Conservation (phyloP, 495 filamentous ascomycete genomes). For the Daldinia bambusicola region DNA sequence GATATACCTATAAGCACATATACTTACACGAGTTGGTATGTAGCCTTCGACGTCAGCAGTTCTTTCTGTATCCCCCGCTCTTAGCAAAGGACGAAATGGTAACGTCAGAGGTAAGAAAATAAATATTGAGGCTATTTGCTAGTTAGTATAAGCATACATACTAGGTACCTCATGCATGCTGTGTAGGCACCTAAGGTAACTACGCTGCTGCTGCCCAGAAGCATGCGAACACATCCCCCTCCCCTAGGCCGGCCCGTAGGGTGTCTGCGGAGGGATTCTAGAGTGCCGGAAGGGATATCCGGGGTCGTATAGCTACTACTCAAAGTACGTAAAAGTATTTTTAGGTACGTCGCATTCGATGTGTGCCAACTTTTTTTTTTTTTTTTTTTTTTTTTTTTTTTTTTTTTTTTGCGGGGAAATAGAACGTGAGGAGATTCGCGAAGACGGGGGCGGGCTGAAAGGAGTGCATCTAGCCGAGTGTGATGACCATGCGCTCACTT, state of each 20-base stretch:
- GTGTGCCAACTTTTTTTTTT: too few species aligned
- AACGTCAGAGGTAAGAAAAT: neutral
- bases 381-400: too few species aligned
- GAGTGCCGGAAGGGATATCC: constrained; percentile 15
- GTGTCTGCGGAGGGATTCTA: neutral
- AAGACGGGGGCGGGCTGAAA: neutral
- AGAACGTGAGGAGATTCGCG: neutral
- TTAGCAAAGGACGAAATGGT: constrained; percentile 8
- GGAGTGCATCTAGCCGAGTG: neutral
- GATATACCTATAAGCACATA: neutral
- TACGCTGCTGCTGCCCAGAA: too few species aligned
- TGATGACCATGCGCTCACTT: neutral
- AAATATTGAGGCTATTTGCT: constrained; percentile 30
- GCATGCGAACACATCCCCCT: too few species aligned
- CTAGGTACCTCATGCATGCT: too few species aligned
- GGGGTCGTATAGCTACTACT: too few species aligned
- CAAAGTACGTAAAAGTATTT: constrained; percentile 16
- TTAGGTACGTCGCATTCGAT: constrained; percentile 9
- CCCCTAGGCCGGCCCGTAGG: constrained; percentile 15
- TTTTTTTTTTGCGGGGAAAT: constrained; percentile 1
- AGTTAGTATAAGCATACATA: too few species aligned
- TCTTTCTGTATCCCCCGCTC: neutral
- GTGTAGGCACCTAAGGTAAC: constrained; percentile 21
- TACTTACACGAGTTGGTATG: too few species aligned
- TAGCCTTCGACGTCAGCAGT: constrained; percentile 15